Conservation (phyloP, 2,329 filamentous ascomycete genomes). For the Mycosphaerella arachidis region DNA sequence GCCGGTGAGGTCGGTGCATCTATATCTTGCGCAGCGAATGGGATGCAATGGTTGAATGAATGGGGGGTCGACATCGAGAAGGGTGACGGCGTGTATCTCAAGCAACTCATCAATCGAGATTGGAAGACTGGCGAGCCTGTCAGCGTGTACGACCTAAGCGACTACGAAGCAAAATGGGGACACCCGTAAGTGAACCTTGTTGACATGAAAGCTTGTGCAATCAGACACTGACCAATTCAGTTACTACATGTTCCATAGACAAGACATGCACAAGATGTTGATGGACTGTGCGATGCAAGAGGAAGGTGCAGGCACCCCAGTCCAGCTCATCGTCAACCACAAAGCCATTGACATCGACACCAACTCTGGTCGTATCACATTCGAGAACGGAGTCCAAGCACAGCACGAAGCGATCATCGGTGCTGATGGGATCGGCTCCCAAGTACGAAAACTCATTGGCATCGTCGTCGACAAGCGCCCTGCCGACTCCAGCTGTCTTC, state of each 20-base stretch:
- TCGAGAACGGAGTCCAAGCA: constrained; percentile 48
- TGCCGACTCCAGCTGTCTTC: constrained; percentile 58
- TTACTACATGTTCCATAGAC: constrained; percentile 67
- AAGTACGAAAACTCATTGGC: constrained; percentile 60
- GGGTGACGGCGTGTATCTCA: constrained; percentile 61
- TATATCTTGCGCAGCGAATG: constrained; percentile 65
- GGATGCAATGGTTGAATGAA: constrained; percentile 64
- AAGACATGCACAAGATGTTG: constrained; percentile 65
- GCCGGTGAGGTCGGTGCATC: constrained; percentile 65
- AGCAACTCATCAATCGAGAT: constrained; percentile 64
- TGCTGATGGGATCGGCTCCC: constrained; percentile 64
- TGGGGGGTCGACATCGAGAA: constrained; percentile 62
- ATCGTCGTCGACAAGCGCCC: constrained; percentile 57
- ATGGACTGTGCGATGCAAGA: constrained; percentile 53
- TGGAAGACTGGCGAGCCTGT: constrained; percentile 65
- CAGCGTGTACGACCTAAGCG: constrained; percentile 59
- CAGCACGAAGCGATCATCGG: constrained; percentile 60
- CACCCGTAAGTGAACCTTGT: constrained; percentile 38
- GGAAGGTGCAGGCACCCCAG: constrained; percentile 52
- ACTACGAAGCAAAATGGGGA: constrained; percentile 63
- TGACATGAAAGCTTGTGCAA: background rate
- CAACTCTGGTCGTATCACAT: constrained; percentile 42
- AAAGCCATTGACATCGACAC: constrained; percentile 47
- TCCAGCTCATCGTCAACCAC: constrained; percentile 54
- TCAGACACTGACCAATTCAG: background rate